Evolutionary conservation across 2,329 filamentous ascomycete genomes (phyloP).

Genomic region (Pseudophaeomoniella oleicola): DNA sequence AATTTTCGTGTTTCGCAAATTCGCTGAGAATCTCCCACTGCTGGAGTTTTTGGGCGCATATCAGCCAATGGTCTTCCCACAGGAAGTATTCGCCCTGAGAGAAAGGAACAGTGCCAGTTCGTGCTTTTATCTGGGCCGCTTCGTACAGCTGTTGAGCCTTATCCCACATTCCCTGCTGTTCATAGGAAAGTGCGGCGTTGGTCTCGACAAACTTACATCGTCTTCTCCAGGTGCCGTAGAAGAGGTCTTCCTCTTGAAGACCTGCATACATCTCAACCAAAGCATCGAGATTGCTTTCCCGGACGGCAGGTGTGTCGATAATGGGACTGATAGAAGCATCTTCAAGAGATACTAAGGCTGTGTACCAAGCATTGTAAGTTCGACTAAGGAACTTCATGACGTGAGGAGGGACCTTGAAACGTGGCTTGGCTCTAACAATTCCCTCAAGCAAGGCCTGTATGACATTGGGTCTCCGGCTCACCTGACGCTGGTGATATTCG

Average conservation of each 20-base stretch:
- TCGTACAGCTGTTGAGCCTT: conserved; percentile 97
- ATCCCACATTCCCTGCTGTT: conserved; percentile 99
- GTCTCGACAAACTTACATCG: conserved; percentile 95
- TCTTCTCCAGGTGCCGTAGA: conserved; percentile 92
- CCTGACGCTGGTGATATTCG: conserved; percentile 86
- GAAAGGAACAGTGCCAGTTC: conserved; percentile 90
- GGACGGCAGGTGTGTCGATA: conserved; percentile 66
- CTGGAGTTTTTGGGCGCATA: conserved; percentile 94
- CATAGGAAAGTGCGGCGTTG: conserved; percentile 90
- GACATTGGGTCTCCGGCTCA: conserved; percentile 91
- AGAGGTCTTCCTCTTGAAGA: conserved; percentile 88
- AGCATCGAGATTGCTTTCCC: conserved; percentile 91
- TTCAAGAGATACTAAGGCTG: conserved; percentile 79
- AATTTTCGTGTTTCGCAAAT: conserved; percentile 96
- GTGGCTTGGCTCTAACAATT: conserved; percentile 66
- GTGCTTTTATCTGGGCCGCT: conserved; percentile 88
- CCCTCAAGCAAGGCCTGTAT: conserved; percentile 85
- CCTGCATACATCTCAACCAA: conserved; percentile 85
- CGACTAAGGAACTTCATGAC: conserved; percentile 90
- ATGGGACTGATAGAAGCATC: conserved; percentile 73
- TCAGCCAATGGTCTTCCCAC: conserved; percentile 98
- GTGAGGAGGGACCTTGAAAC: conserved; percentile 86
- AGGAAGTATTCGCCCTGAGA: conserved; percentile 96
- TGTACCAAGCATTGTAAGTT: conserved; percentile 95
- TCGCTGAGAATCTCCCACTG: conserved; percentile 98